Conservation (phyloP, 1,139 yeast genomes). For the Suhomyces anneliseae region DNA sequence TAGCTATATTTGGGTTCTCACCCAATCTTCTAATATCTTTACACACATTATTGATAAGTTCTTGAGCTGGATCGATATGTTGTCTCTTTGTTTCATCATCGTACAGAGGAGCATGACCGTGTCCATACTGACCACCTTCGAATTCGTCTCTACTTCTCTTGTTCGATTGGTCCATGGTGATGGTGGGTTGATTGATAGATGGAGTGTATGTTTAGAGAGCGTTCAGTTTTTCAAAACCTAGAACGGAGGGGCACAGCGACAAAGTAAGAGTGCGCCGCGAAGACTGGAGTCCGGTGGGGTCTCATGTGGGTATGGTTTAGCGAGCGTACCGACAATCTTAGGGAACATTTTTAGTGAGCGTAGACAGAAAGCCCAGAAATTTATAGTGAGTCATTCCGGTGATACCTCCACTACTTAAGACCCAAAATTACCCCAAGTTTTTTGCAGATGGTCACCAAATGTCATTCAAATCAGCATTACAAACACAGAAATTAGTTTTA, state of each 20-base stretch:
- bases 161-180: conserved; percentile 23
- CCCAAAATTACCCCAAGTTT: background rate
- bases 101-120: conserved; percentile 13
- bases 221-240: background rate
- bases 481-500: conserved; percentile 10
- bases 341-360: too few species aligned
- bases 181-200: background rate
- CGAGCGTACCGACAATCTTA: too few species aligned
- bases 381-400: too few species aligned
- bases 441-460: background rate
- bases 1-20: conserved; percentile 53
- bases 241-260: background rate
- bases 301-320: too few species aligned
- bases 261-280: too few species aligned
- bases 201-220: background rate
- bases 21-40: conserved; percentile 67
- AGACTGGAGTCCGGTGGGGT: too few species aligned
- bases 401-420: too few species aligned
- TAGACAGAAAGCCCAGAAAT: too few species aligned
- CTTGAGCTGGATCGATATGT: conserved; percentile 44
- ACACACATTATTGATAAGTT: conserved; percentile 43
- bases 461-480: background rate
- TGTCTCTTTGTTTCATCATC: conserved; percentile 33
- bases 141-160: conserved; percentile 45
- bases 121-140: conserved; percentile 21